phyloP scores from a whole-genome alignment of 225 moss, liverwort and hornwort species.

The Anthoceros angustus region DNA sequence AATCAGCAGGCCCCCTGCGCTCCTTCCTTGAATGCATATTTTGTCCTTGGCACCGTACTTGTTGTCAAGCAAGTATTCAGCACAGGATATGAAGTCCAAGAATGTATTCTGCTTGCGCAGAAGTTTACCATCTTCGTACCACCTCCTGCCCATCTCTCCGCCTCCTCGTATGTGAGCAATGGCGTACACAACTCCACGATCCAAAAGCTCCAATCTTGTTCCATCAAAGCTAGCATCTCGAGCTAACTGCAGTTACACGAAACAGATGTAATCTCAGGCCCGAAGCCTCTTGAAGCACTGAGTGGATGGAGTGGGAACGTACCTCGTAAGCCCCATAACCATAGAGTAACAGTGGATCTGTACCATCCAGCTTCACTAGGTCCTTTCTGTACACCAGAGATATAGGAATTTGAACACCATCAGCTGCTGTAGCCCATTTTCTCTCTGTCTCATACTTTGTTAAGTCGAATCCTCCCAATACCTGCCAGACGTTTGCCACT shows the following conservation, averaged over 20 bases:
- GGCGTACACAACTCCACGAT: slow-evolving; percentile 73
- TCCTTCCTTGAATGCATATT: slow-evolving; percentile 70
- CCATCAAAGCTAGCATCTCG: slow-evolving; percentile 59
- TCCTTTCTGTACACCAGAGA: slow-evolving; percentile 77
- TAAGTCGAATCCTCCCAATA: slow-evolving; percentile 60
- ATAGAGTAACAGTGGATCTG: slow-evolving; percentile 66
- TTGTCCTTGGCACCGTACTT: slow-evolving; percentile 68
- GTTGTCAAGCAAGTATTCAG: slow-evolving; percentile 61
- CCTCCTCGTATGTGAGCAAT: slow-evolving; percentile 95
- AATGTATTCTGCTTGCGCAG: slow-evolving; percentile 76
- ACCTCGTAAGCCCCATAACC: slow-evolving; percentile 98
- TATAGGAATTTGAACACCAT: slow-evolving; percentile 71
- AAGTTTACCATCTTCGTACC: slow-evolving; percentile 88
- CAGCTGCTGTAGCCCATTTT: slow-evolving; percentile 66
- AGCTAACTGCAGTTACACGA: slow-evolving; percentile 29
- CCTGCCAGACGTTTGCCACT: slow-evolving; percentile 19
- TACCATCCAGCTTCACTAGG: slow-evolving; percentile 69
- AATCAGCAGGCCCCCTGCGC: slow-evolving; percentile 82
- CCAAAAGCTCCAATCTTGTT: slow-evolving; percentile 50
- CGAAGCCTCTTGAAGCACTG: no score
- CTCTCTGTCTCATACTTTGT: slow-evolving; percentile 54
- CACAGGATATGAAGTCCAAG: slow-evolving; percentile 67
- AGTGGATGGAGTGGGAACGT: slow-evolving; percentile 1
- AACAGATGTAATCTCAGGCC: background rate
- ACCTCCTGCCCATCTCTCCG: slow-evolving; percentile 89